phyloP scores from a whole-genome alignment of 2,329 filamentous ascomycete species.

The Magnaporthiopsis incrustans region DNA sequence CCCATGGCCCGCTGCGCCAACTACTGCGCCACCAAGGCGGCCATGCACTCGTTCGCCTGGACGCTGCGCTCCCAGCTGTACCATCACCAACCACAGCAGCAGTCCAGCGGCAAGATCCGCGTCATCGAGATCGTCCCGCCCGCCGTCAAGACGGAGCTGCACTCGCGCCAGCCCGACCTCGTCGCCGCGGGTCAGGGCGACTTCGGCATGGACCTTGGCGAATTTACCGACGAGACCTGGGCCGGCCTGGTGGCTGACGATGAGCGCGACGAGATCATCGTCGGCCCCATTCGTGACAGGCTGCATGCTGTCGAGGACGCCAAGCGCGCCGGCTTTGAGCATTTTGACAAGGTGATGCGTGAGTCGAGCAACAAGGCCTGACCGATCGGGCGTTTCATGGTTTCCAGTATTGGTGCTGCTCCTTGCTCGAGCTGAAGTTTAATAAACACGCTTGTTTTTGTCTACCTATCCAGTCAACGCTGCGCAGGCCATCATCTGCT shows the following conservation, averaged over 20 bases:
- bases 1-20: constrained; percentile 37
- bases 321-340: constrained; percentile 13
- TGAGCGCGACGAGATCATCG: constrained; percentile 23
- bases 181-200: constrained; percentile 21
- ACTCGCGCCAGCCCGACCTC: constrained; percentile 30
- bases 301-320: constrained; percentile 14
- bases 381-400: not conserved
- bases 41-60: constrained; percentile 31
- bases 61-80: constrained; percentile 23
- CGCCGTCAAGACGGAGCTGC: constrained; percentile 40
- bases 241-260: constrained; percentile 29
- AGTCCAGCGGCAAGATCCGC: constrained; percentile 26
- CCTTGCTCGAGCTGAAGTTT: not conserved
- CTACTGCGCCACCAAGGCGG: constrained; percentile 47
- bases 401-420: not conserved
- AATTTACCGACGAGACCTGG: constrained; percentile 34
- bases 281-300: constrained; percentile 9
- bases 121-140: constrained; percentile 43
- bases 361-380: not conserved
- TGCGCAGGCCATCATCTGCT: not conserved
- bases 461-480: too few species aligned
- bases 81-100: constrained; percentile 19
- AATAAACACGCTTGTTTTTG: not conserved
- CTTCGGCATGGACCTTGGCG: constrained; percentile 21
- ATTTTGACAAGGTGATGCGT: constrained; percentile 8